Evolutionary conservation across 192 early-diverging fungal genomes (phyloP), one percentile per base, ranked within the genome.

Genomic region (Kickxella alabastrina): DNA sequence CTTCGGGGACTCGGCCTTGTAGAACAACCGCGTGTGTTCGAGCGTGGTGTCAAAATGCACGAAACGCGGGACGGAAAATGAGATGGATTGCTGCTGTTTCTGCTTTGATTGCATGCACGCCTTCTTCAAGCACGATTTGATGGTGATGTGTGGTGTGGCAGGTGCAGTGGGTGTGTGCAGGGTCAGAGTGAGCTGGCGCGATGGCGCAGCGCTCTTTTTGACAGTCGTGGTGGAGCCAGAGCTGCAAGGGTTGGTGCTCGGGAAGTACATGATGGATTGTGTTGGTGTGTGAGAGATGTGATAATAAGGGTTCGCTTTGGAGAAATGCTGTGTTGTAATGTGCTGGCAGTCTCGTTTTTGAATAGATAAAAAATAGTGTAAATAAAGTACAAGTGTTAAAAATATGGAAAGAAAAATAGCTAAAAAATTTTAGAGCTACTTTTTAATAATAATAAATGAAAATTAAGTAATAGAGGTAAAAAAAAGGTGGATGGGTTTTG

Each of bases 1-100:
- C 26, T 57, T 58, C 2, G 87, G 82, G 2, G 69, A 74, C 62
- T 89, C 80, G 9, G 68, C 53, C 62, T 83, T 84, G 57, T 72
- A 72, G 66, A 89, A 89, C 37, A 80, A 63, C 27, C 81, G 80
- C 15, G 82, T 65, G 29, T 85, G 80, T 51, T 87, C 83, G 23
- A 84, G 67, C 9, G 83, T 67, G 10, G 74, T 41, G 38, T 74
- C 61, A 60, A 89, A 89, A 47, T 82, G 82, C 18, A 89, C 87
- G 39, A 61, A 80, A 50, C 82, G 84, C 6, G 63, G 58, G 37
- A 27, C 66, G 6, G 35, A 15, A 36, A 36, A 22, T 0, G 54
- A 26, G 27, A 12, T 7, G 44, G 26, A 25, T 25, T 15, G 39
- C 15, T 3, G 38, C 65, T 3, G 27, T n/a, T n/a, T n/a, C n/a